Conservation (phyloP, 1,284 basidiomycete genomes). For the Apiotrichum laibachii region DNA sequence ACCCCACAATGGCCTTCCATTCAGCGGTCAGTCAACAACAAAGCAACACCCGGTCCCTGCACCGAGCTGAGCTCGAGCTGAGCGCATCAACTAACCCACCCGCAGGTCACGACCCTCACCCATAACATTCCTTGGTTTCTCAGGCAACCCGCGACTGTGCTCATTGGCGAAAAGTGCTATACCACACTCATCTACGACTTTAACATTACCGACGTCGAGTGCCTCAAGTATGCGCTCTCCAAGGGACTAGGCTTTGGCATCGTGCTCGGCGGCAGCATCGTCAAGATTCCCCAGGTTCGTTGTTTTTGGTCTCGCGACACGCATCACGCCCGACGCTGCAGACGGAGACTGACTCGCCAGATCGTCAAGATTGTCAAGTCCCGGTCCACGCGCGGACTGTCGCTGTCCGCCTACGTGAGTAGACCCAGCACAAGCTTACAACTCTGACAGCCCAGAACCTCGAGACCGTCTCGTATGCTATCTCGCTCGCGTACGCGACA, state of each 20-base stretch:
- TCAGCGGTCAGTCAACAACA: slow-evolving; percentile 16
- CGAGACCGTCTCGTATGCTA: slow-evolving; percentile 81
- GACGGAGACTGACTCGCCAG: slow-evolving; percentile 22
- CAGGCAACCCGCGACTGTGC: slow-evolving; percentile 70
- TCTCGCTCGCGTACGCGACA: slow-evolving; percentile 80
- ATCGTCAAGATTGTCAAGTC: slow-evolving; percentile 58
- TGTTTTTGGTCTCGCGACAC: slow-evolving; percentile 52
- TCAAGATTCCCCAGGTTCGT: slow-evolving; percentile 86
- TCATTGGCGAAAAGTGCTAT: slow-evolving; percentile 92
- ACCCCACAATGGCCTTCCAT: slow-evolving; percentile 15
- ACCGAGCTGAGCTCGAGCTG: not conserved
- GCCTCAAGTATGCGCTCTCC: slow-evolving; percentile 85
- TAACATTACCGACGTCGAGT: slow-evolving; percentile 74
- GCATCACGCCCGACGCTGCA: slow-evolving; percentile 50
- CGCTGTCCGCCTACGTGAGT: slow-evolving; percentile 67
- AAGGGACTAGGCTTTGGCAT: slow-evolving; percentile 91
- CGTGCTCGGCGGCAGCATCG: slow-evolving; percentile 83
- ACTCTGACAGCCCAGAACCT: slow-evolving; percentile 50
- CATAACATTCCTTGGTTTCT: slow-evolving; percentile 72
- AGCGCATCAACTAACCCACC: not conserved
- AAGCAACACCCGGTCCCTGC: too few species aligned
- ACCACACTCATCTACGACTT: slow-evolving; percentile 83
- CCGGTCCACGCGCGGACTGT: slow-evolving; percentile 77
- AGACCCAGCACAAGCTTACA: too few species aligned
- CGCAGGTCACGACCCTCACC: slow-evolving; percentile 50